Percentiles rank a stretch among this genome's conserved stretches.
Evolutionary conservation across 2,329 filamentous ascomycete genomes (phyloP).

Genomic region (Dothideomycetes sp.): DNA sequence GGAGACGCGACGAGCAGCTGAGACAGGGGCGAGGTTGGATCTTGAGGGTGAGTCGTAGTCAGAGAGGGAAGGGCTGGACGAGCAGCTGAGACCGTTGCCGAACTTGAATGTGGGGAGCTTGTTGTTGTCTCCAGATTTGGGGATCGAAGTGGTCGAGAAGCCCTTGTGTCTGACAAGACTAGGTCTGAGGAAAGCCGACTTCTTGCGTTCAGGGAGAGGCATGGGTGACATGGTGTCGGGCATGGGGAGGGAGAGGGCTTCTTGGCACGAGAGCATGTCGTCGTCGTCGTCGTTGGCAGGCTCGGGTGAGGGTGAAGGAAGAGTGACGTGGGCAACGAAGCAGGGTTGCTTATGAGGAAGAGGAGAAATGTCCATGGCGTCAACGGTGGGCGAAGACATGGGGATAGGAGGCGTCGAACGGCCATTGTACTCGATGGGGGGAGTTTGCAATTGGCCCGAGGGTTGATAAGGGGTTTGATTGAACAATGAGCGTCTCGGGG

Average conservation of each 20-base stretch:
- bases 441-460: constrained; percentile 34
- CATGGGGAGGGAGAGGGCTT: constrained; percentile 3
- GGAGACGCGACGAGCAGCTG: constrained; percentile 60
- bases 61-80: constrained; percentile 59
- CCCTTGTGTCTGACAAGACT: constrained; percentile 67
- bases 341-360: constrained; percentile 73
- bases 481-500: constrained; percentile 77
- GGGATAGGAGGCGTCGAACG: constrained; percentile 77
- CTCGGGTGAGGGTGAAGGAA: constrained; percentile 64
- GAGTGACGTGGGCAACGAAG: constrained; percentile 46
- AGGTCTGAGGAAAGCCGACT: constrained; percentile 40
- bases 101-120: constrained; percentile 14
- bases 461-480: constrained; percentile 57
- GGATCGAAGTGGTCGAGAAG: constrained; percentile 57
- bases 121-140: constrained; percentile 35
- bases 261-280: constrained; percentile 12
- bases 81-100: constrained; percentile 24
- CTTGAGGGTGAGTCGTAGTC: constrained; percentile 62
- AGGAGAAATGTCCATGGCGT: constrained; percentile 90
- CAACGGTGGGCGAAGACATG: constrained; percentile 72
- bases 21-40: constrained; percentile 46
- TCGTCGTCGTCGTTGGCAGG: constrained; percentile 29
- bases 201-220: constrained; percentile 12
- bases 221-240: constrained; percentile 3
- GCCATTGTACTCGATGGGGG: constrained; percentile 49